Conservation (phyloP, 441 rosid genomes). For the Codiaeum variegatum region DNA sequence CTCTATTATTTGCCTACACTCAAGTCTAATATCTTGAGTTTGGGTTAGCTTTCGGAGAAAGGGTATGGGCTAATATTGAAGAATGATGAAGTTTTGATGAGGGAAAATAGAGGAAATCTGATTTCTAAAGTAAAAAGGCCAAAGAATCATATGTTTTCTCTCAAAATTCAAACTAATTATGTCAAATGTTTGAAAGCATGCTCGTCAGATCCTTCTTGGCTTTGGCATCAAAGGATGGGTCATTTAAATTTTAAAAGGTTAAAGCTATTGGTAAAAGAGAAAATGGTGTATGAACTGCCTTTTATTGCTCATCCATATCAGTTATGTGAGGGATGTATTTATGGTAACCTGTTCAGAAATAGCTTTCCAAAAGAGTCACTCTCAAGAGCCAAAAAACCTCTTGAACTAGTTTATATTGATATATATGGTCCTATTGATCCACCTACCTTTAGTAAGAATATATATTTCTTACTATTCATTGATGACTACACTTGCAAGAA, state of each 20-base stretch:
- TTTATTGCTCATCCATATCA: not conserved
- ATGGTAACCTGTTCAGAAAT: not conserved
- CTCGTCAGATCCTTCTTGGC: not conserved
- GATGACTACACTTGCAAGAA: not conserved
- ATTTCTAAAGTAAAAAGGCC: not conserved
- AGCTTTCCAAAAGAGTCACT: not conserved
- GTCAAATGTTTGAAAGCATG: not conserved
- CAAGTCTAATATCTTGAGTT: not conserved
- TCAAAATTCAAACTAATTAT: not conserved
- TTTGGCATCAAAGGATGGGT: not conserved
- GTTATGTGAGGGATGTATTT: not conserved
- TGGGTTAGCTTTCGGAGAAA: not conserved
- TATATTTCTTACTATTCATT: not conserved
- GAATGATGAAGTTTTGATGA: not conserved
- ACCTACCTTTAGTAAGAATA: not conserved
- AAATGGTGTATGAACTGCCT: constrained; percentile 1
- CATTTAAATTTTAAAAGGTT: constrained; percentile 5
- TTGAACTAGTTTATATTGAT: not conserved
- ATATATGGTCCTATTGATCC: not conserved
- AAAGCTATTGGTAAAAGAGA: not conserved
- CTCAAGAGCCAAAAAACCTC: not conserved
- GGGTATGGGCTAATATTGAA: not conserved
- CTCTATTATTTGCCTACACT: not conserved
- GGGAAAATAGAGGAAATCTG: not conserved
- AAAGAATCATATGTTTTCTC: constrained; percentile 9